Evolutionary conservation across 257 asterid genomes (phyloP), one percentile per base, ranked within the genome.

Genomic region (Rehmannia glutinosa): DNA sequence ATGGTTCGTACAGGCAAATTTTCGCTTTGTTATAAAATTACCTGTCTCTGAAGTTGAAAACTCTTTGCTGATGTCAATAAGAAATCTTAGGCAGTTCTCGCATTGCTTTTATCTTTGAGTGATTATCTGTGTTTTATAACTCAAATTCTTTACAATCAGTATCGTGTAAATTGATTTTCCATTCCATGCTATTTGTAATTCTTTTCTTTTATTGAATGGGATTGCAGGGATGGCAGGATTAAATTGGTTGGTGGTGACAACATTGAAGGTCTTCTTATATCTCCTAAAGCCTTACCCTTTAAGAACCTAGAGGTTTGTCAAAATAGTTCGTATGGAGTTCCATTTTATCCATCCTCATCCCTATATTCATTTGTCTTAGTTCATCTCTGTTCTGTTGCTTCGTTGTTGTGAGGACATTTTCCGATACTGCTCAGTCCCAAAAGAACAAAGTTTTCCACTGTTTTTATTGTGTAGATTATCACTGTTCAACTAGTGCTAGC

Each of bases 151-250:
- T n/a, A n/a, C n/a, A n/a, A n/a, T n/a, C n/a, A n/a, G n/a, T n/a
- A n/a, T 19, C 4, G 8, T 50, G 6, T 20, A 43, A 63, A 61
- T 66, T 52, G 69, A 38, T 59, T 41, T 27, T n/a, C 10, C 60
- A 25, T 28, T n/a, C 10, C 39, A 39, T 62, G 27, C 27, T 54
- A 10, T 35, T 52, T 17, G 55, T 75, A 43, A 75, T 50, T 66
- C 15, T 13, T 42, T 16, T 36, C 12, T 35, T 54, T 56, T 63
- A 17, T 73, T 57, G 45, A 59, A 73, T 75, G 75, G 36, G 58
- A 69, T 69, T 65, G 70, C 82, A 90, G 99, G 78, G 99, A 94
- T 85, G 97, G 97, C 53, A 84, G 91, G 85, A 94, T 94, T 76
- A 94, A 94, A 80, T 90, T 94, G 59, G 56, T 91, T 47, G 93